These are phyloP conservation scores for Dissoconium aciculare DNA, from an alignment of 2,329 filamentous ascomycete species.

Conservation along the genomic window DNA sequence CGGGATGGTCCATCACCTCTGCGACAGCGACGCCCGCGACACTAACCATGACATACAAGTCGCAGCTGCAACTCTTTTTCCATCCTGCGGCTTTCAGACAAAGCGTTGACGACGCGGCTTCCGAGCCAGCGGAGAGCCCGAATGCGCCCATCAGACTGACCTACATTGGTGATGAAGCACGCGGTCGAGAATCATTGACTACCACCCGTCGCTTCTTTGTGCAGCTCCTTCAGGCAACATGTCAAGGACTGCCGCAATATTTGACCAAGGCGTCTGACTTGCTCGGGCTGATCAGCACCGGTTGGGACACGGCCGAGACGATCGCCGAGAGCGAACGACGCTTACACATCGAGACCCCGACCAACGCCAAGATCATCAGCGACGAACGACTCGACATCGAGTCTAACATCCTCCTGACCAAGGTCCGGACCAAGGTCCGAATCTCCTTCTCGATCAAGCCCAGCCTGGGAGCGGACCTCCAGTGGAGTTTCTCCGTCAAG, in stretches of 20 bases:
- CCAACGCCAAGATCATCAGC: conserved; percentile 45
- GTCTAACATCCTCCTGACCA: conserved; percentile 46
- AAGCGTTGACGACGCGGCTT: conserved; percentile 3
- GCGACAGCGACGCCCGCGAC: conserved; percentile 43
- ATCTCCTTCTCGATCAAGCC: conserved; percentile 41
- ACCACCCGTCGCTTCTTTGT: conserved; percentile 62
- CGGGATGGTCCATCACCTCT: conserved; percentile 56
- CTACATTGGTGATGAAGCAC: conserved; percentile 47
- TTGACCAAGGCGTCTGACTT: conserved; percentile 43
- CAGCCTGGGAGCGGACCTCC: conserved; percentile 38
- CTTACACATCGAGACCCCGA: conserved; percentile 50
- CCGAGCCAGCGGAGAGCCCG: conserved; percentile 12
- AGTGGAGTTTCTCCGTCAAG: conserved; percentile 29
- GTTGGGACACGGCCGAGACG: conserved; percentile 50
- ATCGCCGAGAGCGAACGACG: conserved; percentile 47
- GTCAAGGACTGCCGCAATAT: conserved; percentile 46
- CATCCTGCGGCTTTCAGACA: conserved; percentile 45
- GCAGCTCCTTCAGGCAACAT: conserved; percentile 52
- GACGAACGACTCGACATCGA: conserved; percentile 51
- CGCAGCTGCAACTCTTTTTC: conserved; percentile 59
- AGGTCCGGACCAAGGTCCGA: conserved; percentile 54
- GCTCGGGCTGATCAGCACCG: conserved; percentile 42
- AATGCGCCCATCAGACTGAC: conserved; percentile 51
- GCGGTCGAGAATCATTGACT: conserved; percentile 41
- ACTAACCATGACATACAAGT: conserved; percentile 59